Evolutionary conservation across 164 flowering plant species (phyloP), one percentile per base, ranked within the genome.

Genomic region (Amborella trichopoda): DNA sequence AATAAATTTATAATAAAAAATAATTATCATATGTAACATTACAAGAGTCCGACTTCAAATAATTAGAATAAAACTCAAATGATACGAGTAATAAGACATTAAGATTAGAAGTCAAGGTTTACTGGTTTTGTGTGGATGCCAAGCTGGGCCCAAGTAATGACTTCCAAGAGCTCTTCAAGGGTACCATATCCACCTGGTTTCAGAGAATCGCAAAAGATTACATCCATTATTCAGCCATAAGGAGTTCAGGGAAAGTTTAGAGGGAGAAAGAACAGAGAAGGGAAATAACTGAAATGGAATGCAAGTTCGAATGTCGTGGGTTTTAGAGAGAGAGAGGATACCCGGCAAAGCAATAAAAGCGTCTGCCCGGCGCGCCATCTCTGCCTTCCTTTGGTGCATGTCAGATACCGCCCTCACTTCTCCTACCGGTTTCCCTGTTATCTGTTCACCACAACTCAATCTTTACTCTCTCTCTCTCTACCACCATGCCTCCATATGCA

Each of bases 311-410:
- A 16, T 6, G 6, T 6, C 16, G 11, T n/a, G 16, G 16, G 16
- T 16, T 16, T 9, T 8, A 38, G 3, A 9, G 20, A 6, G 8
- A 10, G 16, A 6, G 20, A 12, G 41, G 20, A n/a, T 68, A 90
- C 97, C 97, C 26, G 95, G 95, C 13, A 90, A 75, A 33, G 97
- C 97, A 41, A 90, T 83, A 63, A 90, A 90, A 23, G 94, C 97
- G 64, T 90, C 95, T 0, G 97, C 97, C 64, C 73, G 91, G 19
- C 94, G 76, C 2, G 89, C 80, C 97, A 85, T 89, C 52, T 85
- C 97, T 10, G 97, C 97, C 54, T 89, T 89, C 52, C 97, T 73
- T 49, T 85, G 78, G 41, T 90, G 97, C 95, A 90, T 90, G 59
- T 73, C 76, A 26, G 95, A 79, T 3, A 90, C 95, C n/a, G 88